Conservation (phyloP, 169 alveolate genomes). For the Plasmodium malariae region DNA sequence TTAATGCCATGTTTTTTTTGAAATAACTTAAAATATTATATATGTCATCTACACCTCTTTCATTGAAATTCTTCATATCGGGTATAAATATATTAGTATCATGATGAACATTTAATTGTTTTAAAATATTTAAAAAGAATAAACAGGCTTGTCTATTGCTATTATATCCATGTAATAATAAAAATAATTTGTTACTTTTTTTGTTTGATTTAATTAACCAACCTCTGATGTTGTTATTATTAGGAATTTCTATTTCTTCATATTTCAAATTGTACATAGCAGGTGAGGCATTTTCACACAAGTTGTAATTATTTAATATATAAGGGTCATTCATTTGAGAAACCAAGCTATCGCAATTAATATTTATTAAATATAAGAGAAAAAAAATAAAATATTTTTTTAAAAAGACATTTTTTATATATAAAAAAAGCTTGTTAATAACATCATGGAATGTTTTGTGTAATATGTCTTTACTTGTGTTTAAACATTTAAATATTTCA, state of each 20-base stretch:
- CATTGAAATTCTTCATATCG: constrained; percentile 60
- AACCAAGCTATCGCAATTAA: constrained; percentile 52
- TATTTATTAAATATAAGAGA: constrained; percentile 58
- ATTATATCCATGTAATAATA: constrained; percentile 68
- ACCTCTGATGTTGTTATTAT: constrained; percentile 24
- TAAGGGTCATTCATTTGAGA: constrained; percentile 61
- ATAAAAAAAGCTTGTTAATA: constrained; percentile 59
- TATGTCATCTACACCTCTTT: constrained; percentile 67
- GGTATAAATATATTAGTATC: constrained; percentile 74
- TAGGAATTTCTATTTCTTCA: constrained; percentile 71
- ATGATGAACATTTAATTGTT: constrained; percentile 60
- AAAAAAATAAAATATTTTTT: constrained; percentile 70
- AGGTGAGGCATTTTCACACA: constrained; percentile 53
- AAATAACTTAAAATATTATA: constrained; percentile 49
- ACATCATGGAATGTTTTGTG: constrained; percentile 63
- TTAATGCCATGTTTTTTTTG: constrained; percentile 61
- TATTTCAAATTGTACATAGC: constrained; percentile 45
- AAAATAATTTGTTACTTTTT: constrained; percentile 64
- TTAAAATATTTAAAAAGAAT: constrained; percentile 67
- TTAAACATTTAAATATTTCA: constrained; percentile 48
- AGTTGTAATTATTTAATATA: constrained; percentile 67
- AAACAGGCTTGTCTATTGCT: constrained; percentile 72
- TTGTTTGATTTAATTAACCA: constrained; percentile 57
- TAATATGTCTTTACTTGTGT: constrained; percentile 54
- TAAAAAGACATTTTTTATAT: constrained; percentile 67